Base-by-base conservation (phyloP, 2,329 filamentous ascomycete species). In the Davidsoniella neocaledoniae region DNA sequence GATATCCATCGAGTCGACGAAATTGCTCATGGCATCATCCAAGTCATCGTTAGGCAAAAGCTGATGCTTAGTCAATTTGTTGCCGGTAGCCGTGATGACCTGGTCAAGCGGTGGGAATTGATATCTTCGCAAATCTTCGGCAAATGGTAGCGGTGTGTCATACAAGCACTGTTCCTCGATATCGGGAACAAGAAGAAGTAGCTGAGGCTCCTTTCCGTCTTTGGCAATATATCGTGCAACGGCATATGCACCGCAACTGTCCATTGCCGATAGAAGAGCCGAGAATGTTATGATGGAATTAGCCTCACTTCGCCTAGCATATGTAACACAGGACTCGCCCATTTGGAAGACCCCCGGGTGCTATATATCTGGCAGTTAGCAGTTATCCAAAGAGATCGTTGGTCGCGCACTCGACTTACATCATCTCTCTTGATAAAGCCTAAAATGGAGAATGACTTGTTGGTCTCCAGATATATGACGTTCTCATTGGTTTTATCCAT, bases 1-100 rank as follows among this genome's bases (percentile, higher is more conserved):
- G 2, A 98, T 68, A 58, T 95, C 88, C 90, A 98, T 94, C 6
- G 77, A 78, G 61, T 96, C 86, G 6, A 98, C 86, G 57, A 90
- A 96, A 55, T 86, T 78, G 61, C 80, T 82, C 88, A 98, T 96
- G 1, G 86, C 82, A 45, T 81, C 68, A 49, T 77, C 73, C 21
- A 98, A 71, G 29, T 84, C 77, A 2, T 83, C 72, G 8, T 70
- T 80, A 0, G 91, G 91, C 2, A 98, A 69, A 53, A 93, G 80
- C 36, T 86, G 81, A 56, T 98, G 88, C 57, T 90, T 79, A 10
- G 76, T 84, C 45, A 95, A 68, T 7, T 76, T 73, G 55, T 85
- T 83, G 1, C 90, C 90, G 9, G 80, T 86, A n/a, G 93, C 74
- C 0, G 88, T 95, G 53, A 94, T 68, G 25, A 96, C 82, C 54